phyloP scores from a whole-genome alignment of 306 rosid genomes.

The Oxytropis ochrocephala region DNA sequence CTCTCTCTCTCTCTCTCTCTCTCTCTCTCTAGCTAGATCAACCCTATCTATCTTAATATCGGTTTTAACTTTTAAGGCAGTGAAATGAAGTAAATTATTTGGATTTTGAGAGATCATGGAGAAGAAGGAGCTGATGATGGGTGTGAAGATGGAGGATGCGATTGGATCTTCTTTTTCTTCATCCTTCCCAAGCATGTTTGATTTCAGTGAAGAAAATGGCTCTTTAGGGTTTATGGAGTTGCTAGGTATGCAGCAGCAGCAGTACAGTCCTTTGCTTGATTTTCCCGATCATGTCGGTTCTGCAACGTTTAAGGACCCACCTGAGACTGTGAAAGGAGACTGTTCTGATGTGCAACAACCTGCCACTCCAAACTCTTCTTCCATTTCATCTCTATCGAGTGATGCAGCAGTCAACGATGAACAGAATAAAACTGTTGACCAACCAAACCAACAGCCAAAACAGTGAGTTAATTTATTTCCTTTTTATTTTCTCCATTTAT shows the following conservation, averaged over 20 bases:
- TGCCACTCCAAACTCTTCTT: constrained; percentile 70
- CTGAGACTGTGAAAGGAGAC: constrained; percentile 14
- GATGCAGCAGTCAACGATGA: constrained; percentile 49
- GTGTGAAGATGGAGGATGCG: constrained; percentile 32
- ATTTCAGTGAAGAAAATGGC: constrained; percentile 39
- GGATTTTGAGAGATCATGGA: constrained; percentile 23
- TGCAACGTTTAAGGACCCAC: background rate
- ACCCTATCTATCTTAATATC: constrained; percentile 19
- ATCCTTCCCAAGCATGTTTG: constrained; percentile 33
- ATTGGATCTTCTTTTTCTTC: constrained; percentile 28
- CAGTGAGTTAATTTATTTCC: constrained; percentile 32
- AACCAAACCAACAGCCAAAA: constrained; percentile 22
- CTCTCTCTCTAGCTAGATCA: too few relatives aligned
- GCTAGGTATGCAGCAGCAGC: constrained; percentile 36
- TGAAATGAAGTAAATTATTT: background rate
- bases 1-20: constrained; percentile 15
- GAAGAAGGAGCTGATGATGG: constrained; percentile 21
- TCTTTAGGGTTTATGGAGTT: constrained; percentile 78
- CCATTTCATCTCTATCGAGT: constrained; percentile 67
- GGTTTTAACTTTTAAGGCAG: background rate
- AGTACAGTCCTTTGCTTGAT: constrained; percentile 30
- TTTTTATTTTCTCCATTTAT: background rate
- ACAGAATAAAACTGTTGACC: constrained; percentile 31
- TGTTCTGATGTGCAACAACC: constrained; percentile 45
- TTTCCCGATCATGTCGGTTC: background rate